Evolutionary conservation across 495 filamentous ascomycete genomes (phyloP), one percentile per base, ranked within the genome.

Genomic region (Aspergillus sclerotiicarbonarius): DNA sequence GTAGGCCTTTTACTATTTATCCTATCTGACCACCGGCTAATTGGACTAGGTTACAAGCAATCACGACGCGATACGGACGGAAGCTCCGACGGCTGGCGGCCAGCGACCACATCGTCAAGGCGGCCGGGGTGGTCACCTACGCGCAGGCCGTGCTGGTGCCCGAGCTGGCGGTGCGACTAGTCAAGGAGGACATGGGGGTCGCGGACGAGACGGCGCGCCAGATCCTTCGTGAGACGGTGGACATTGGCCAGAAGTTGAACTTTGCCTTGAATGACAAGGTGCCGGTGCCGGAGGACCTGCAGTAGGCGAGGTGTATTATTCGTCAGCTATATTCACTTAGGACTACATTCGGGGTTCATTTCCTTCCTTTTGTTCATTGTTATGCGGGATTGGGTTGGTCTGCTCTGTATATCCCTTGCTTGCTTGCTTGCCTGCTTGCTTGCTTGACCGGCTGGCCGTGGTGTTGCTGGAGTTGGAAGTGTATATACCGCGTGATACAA

Each of bases 111-210:
- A 75, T 95, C 12, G 78, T 96, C 47, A 83, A 88, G 10, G 77
- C 79, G 0, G 79, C 87, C 21, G 90, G 91, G 9, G 79, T 90
- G 29, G 84, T 84, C 13, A 82, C 80, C 16, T 98, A 90, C 62
- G 83, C 96, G 8, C 91, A 96, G 71, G 76, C 79, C 0, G 94
- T 98, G 3, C 73, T 97, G 43, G 91, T 96, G 13, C 92, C 92
- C 0, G 94, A 98, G 67, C 68, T 97, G 49, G 83, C 88, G 5
- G 77, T 90, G 2, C 72, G 75, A 60, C 79, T 98, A 16, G 87
- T 98, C 25, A 89, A 82, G 76, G 88, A 96, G 60, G 94, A 98
- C 65, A 89, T 97, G 89, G 65, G 70, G 0, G 80, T 88, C n/a
- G 71, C 73, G 6, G 82, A 83, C 53, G 83, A 84, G 46, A 68